Base-by-base conservation (phyloP, 805 yeast genomes). In the Metschnikowia kofuensis region DNA sequence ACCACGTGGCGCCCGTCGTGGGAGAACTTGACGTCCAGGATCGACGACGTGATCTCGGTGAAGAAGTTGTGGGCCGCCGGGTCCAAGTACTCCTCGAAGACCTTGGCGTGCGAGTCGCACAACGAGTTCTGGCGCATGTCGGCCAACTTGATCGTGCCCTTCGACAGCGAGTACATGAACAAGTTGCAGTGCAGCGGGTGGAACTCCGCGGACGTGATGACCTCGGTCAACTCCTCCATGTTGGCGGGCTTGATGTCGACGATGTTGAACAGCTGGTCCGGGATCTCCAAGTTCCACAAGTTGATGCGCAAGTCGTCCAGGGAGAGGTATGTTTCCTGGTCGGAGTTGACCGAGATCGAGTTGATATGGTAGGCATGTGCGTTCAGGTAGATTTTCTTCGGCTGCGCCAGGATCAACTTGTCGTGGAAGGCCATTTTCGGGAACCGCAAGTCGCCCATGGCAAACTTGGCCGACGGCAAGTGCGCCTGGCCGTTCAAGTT, bases 201-300 rank as follows among this genome's bases (percentile, higher is more conserved):
- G 74, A 94, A 94, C 67, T 91, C 96, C 2, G 98, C 95, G 62
- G 91, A 81, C 14, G 99, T 94, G 56, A 94, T 92, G 45, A 94
- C 99, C 69, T 94, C 99, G 9, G 99, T 92, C 60, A 94, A 79
- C 71, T 94, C 99, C 74, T 94, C 99, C 99, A 94, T 95, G 69
- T 90, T 90, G 7, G 90, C 88, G 9, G 99, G 99, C 67, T 95
- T 90, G 63, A 94, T 94, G 70, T 94, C 99, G 50, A 94, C 98
- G 56, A 94, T 94, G 68, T 94, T 95, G 71, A 94, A 94, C 60
- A 91, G 82, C 72, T 92, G 97, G 69, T 92, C 96, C 16, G 97
- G 89, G 58, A 90, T 87, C 47, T 89, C 90, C 57, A 91, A 76
- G 68, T 92, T 91, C 99, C 99, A 94, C 56, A 94, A 74, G 68